Percentiles rank a stretch among this genome's conserved stretches.
phyloP scores from a whole-genome alignment of 768 basidiomycete genomes.

The Scleroderma citrinum region DNA sequence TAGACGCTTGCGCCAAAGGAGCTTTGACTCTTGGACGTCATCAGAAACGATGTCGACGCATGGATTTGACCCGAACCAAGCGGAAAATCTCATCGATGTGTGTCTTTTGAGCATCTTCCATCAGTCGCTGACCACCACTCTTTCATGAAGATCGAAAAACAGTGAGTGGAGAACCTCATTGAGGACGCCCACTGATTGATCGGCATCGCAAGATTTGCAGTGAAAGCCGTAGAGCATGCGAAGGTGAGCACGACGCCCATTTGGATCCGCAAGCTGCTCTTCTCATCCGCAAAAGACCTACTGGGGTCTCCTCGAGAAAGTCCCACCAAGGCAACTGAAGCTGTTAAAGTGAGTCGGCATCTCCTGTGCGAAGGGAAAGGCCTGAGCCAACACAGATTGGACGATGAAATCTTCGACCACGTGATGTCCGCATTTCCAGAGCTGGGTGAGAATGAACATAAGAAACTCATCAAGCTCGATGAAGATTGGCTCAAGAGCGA shows the following conservation, averaged over 20 bases:
- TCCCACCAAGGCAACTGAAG: constrained; percentile 67
- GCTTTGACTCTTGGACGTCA: constrained; percentile 12
- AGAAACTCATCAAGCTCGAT: constrained; percentile 54
- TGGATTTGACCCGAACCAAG: constrained; percentile 81
- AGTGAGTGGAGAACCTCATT: constrained; percentile 46
- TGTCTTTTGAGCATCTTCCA: constrained; percentile 21
- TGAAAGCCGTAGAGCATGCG: constrained; percentile 94
- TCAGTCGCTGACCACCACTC: constrained; percentile 3
- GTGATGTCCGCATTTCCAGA: constrained; percentile 80
- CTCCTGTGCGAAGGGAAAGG: constrained; percentile 4
- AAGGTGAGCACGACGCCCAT: constrained; percentile 50
- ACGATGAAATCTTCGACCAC: constrained; percentile 88
- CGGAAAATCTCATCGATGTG: constrained; percentile 90
- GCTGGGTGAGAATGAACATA: constrained; percentile 43
- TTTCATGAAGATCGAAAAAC: constrained; percentile 81
- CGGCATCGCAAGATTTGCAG: constrained; percentile 32
- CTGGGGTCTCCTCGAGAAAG: constrained; percentile 86
- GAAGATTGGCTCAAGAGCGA: constrained; percentile 92
- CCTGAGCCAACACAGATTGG: constrained; percentile 46
- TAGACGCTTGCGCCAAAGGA: too few relatives aligned
- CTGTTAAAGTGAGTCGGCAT: constrained; percentile 65
- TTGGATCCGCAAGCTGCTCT: constrained; percentile 1
- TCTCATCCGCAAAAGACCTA: constrained; percentile 58
- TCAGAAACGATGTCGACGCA: constrained; percentile 36
- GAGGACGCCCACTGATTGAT: constrained; percentile 4